These are phyloP conservation scores for Cyclanthera cordifolia DNA, from an alignment of 306 rosid genomes.

Conservation along the genomic window DNA sequence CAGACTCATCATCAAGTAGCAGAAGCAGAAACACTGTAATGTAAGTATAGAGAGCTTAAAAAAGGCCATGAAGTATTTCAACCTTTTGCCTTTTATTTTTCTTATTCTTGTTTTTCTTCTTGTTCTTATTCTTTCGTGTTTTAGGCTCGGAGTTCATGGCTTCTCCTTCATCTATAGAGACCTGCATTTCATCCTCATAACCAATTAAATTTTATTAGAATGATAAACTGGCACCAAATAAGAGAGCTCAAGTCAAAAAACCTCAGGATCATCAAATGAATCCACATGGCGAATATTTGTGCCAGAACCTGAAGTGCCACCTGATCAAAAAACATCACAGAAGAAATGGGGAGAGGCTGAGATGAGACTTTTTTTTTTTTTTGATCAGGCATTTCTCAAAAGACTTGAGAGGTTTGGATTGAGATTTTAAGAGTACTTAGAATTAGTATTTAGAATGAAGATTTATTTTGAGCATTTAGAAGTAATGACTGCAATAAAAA, in stretches of 20 bases:
- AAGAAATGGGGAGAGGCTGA: neutral
- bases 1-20: neutral
- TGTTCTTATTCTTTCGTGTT: slow-evolving; percentile 30
- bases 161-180: slow-evolving; percentile 27
- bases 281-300: slow-evolving; percentile 49
- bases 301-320: slow-evolving; percentile 46
- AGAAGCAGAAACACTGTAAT: neutral
- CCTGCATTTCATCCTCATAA: slow-evolving; percentile 26
- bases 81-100: slow-evolving; percentile 43
- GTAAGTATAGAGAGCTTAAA: neutral
- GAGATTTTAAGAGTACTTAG: too few relatives aligned
- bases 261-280: slow-evolving; percentile 61
- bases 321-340: slow-evolving; percentile 24
- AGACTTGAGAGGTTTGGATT: too few relatives aligned
- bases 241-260: neutral
- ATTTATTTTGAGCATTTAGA: too few relatives aligned
- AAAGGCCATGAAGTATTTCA: slow-evolving; percentile 7
- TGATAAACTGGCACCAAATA: neutral
- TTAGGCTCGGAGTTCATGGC: slow-evolving; percentile 20
- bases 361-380: neutral
- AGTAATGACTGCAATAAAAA: too few relatives aligned
- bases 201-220: neutral
- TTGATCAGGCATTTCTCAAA: too few relatives aligned
- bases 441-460: too few relatives aligned
- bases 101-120: slow-evolving; percentile 19